Evolutionary conservation across 2,329 filamentous ascomycete genomes (phyloP).

Genomic region (Arthrinium phaeospermum): DNA sequence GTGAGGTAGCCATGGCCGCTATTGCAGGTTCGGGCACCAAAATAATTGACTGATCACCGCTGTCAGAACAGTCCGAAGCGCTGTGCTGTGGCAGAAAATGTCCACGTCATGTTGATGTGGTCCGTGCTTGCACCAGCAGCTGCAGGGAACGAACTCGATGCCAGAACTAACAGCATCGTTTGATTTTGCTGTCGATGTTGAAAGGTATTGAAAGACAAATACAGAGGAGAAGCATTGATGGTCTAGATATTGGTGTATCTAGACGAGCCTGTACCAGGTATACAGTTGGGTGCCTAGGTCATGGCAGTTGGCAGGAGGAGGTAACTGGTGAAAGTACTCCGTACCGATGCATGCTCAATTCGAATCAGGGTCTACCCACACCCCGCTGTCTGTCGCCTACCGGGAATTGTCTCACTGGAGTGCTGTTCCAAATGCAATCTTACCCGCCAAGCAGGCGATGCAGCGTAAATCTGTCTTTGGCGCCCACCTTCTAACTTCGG

Average conservation of each 20-base stretch:
- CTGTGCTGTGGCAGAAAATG: neutral
- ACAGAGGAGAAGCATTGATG: neutral
- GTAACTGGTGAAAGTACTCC: neutral
- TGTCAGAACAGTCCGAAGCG: neutral
- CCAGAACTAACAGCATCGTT: neutral
- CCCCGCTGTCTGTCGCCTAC: neutral
- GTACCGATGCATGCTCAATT: neutral
- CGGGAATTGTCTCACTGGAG: neutral
- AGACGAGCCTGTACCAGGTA: neutral
- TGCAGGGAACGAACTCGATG: neutral
- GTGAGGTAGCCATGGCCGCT: neutral
- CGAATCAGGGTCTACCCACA: neutral
- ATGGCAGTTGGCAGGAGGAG: neutral
- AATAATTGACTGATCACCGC: neutral
- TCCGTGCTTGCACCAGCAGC: conserved; percentile 5
- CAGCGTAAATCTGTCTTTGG: neutral
- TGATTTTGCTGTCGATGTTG: neutral
- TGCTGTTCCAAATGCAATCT: neutral
- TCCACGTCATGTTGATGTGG: conserved; percentile 14
- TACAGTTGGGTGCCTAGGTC: neutral
- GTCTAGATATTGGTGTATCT: neutral
- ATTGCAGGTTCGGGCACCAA: conserved; percentile 10
- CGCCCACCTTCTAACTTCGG: neutral
- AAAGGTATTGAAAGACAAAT: neutral
- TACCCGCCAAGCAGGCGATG: neutral